A percentile compares a stretch with the other conserved stretches of the same genome.
These are phyloP conservation scores for Malus fusca DNA, from an alignment of 306 rosid genomes.

Conservation along the genomic window DNA sequence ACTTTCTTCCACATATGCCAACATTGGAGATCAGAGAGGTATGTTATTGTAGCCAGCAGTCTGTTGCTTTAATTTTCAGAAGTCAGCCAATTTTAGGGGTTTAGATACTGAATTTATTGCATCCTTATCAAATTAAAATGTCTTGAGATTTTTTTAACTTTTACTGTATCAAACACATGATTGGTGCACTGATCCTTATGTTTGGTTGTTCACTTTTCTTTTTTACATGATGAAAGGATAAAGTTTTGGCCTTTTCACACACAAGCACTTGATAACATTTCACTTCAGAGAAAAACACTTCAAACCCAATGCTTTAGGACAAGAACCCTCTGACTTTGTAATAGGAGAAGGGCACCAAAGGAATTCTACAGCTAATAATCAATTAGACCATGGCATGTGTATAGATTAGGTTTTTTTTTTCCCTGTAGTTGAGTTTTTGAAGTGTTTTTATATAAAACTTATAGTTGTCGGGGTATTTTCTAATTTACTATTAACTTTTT, in stretches of 20 bases:
- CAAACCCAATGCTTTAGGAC: not conserved
- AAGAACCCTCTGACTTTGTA: not conserved
- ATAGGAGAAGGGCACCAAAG: not conserved
- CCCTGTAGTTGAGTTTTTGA: not conserved
- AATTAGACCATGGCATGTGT: not conserved
- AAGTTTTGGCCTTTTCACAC: not conserved
- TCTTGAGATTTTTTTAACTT: not conserved
- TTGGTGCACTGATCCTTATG: not conserved
- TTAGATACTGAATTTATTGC: not conserved
- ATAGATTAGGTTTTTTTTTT: not conserved
- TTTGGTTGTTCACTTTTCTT: constrained; percentile 3
- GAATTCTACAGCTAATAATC: not conserved
- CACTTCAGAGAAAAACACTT: too few relatives aligned
- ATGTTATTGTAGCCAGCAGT: constrained; percentile 25
- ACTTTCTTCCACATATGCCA: constrained; percentile 97
- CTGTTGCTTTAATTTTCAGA: constrained; percentile 5
- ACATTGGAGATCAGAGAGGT: constrained; percentile 96
- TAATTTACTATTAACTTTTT: not conserved
- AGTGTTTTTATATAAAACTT: not conserved
- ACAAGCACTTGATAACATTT: not conserved
- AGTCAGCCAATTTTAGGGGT: not conserved
- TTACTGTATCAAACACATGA: not conserved
- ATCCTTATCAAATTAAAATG: not conserved
- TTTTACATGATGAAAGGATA: constrained; percentile 9
- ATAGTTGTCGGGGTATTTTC: not conserved